These are phyloP conservation scores for Asterionellopsis glacialis DNA, from an alignment of 108 stramenopile species.

Conservation along the genomic window DNA sequence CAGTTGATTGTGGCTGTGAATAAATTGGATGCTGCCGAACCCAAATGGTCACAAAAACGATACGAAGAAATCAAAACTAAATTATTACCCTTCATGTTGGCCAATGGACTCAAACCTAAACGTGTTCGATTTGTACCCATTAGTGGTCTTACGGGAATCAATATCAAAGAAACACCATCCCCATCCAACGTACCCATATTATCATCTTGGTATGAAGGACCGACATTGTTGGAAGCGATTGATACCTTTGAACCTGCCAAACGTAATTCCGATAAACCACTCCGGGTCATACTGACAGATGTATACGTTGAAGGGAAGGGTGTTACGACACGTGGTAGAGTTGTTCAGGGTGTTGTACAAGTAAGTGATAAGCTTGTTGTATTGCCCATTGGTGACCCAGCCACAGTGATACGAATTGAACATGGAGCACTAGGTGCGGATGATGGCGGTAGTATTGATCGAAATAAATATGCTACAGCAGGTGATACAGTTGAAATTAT, in stretches of 20 bases:
- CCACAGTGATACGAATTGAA: conserved; percentile 56
- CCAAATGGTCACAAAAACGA: conserved; percentile 71
- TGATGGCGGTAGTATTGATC: conserved; percentile 9
- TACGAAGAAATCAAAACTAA: conserved; percentile 84
- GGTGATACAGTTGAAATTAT: conserved; percentile 85
- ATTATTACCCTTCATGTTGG: conserved; percentile 52
- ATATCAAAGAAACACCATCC: conserved; percentile 79
- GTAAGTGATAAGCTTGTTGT: conserved; percentile 64
- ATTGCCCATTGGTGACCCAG: conserved; percentile 79
- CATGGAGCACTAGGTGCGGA: conserved; percentile 24
- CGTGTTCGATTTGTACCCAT: conserved; percentile 92
- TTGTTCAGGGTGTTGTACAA: conserved; percentile 74
- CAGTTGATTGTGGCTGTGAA: conserved; percentile 95
- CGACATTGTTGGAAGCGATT: conserved; percentile 91
- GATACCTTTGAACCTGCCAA: conserved; percentile 81
- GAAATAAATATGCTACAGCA: conserved; percentile 51
- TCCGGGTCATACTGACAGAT: conserved; percentile 88
- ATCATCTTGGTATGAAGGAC: conserved; percentile 92
- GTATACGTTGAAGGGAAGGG: conserved; percentile 74
- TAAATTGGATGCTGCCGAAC: conserved; percentile 93
- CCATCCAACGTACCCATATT: conserved; percentile 27
- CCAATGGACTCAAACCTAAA: conserved; percentile 64
- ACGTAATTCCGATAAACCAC: conserved; percentile 87
- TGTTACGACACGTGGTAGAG: conserved; percentile 62
- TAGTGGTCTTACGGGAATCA: conserved; percentile 94